Evolutionary conservation across 306 rosid species (phyloP).

Genomic region (Begonia fuchsioides): DNA sequence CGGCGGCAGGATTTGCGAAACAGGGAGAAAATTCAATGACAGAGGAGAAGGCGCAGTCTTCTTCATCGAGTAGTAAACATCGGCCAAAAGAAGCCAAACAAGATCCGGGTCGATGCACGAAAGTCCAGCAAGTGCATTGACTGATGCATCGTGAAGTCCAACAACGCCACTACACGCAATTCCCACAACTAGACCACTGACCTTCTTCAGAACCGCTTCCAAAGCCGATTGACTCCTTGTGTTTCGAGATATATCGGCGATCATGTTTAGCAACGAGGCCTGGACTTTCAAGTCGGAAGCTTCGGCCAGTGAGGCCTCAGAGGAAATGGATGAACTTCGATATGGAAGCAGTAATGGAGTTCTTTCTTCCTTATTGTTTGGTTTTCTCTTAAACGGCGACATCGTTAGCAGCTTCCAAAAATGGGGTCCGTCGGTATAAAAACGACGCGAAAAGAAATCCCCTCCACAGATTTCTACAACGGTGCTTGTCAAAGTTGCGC

Average conservation of each 20-base stretch:
- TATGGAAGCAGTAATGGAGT: slow-evolving; percentile 65
- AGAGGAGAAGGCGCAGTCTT: slow-evolving; percentile 34
- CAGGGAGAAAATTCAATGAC: slow-evolving; percentile 32
- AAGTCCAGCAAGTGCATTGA: slow-evolving; percentile 67
- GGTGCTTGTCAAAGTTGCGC: slow-evolving; percentile 41
- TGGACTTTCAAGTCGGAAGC: slow-evolving; percentile 69
- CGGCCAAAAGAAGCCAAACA: slow-evolving; percentile 88
- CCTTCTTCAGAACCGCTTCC: slow-evolving; percentile 61
- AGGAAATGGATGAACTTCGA: slow-evolving; percentile 29
- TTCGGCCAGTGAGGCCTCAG: slow-evolving; percentile 60
- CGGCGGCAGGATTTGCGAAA: slow-evolving; percentile 43
- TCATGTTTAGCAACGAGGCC: slow-evolving; percentile 68
- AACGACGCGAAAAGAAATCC: slow-evolving; percentile 78
- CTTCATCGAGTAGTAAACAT: slow-evolving; percentile 50
- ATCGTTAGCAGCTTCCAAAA: slow-evolving; percentile 66
- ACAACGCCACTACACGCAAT: slow-evolving; percentile 72
- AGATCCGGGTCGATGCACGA: slow-evolving; percentile 82
- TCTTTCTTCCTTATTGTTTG: slow-evolving; percentile 33
- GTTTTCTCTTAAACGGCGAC: slow-evolving; percentile 47
- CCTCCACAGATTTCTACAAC: slow-evolving; percentile 63
- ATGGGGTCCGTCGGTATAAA: slow-evolving; percentile 58
- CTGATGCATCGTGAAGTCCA: slow-evolving; percentile 63
- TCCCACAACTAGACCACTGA: slow-evolving; percentile 61
- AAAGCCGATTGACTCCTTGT: slow-evolving; percentile 50
- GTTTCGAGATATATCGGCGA: slow-evolving; percentile 53